These are phyloP conservation scores for Schrenkiella parvula DNA, from an alignment of 345 rosid species.

Conservation along the genomic window DNA sequence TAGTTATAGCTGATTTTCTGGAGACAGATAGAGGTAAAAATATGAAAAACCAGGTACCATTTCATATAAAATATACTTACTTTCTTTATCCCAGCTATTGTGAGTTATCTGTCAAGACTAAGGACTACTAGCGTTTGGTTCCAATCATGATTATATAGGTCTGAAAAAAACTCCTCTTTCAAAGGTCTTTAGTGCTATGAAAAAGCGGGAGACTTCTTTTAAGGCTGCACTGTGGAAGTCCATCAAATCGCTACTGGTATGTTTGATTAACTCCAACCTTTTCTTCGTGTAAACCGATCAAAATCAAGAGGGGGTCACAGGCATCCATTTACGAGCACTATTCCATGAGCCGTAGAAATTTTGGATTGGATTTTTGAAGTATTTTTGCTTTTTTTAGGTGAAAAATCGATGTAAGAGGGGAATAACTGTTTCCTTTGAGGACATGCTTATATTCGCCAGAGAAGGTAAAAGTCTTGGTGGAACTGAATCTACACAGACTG, in stretches of 20 bases:
- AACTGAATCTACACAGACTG: conserved; percentile 31
- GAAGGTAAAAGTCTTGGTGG: conserved; percentile 34
- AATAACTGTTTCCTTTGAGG: conserved; percentile 48
- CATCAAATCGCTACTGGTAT: conserved; percentile 49
- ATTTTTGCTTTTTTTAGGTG: conserved; percentile 37
- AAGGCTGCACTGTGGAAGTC: conserved; percentile 47
- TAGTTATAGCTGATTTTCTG: conserved; percentile 48
- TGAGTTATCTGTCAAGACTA: neutral
- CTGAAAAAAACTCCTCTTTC: conserved; percentile 40
- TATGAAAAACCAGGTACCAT: conserved; percentile 36
- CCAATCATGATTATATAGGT: conserved; percentile 39
- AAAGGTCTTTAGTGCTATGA: conserved; percentile 52
- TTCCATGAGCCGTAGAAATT: neutral
- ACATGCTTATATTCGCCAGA: conserved; percentile 49
- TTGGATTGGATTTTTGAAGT: neutral
- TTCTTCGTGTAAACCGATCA: neutral
- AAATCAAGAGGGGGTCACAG: neutral
- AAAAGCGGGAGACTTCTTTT: conserved; percentile 61
- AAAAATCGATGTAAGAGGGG: conserved; percentile 39
- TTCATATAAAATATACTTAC: conserved; percentile 1
- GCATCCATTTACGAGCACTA: conserved; percentile 2
- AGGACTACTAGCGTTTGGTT: conserved; percentile 1
- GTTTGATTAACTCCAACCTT: conserved; percentile 22
- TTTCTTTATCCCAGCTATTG: conserved; percentile 14
- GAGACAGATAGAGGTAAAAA: conserved; percentile 30